A percentile compares a stretch with the other conserved stretches of the same genome.
Evolutionary conservation across 192 early-diverging fungal species (phyloP).

Genomic region (Phlyctochytrium arcticum): DNA sequence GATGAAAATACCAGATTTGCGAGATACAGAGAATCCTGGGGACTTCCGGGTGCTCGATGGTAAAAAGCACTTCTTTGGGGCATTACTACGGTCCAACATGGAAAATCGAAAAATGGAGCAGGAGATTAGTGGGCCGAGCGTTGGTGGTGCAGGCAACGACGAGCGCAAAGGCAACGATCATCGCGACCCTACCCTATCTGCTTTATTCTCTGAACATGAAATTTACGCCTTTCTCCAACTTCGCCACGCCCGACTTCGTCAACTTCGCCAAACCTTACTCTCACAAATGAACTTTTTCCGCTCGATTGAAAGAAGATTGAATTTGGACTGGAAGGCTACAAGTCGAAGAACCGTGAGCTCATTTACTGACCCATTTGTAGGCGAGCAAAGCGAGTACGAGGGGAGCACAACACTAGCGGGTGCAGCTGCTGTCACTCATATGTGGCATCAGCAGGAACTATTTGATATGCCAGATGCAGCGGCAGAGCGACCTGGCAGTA

Average conservation of each 20-base stretch:
- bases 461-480: slow-evolving; percentile 35
- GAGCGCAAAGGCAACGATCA: neutral
- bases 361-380: slow-evolving; percentile 2
- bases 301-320: slow-evolving; percentile 46
- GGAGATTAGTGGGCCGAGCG: slow-evolving; percentile 21
- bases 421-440: slow-evolving; percentile 22
- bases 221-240: slow-evolving; percentile 43
- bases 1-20: slow-evolving; percentile 41
- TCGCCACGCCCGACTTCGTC: slow-evolving; percentile 31
- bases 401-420: neutral
- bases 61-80: slow-evolving; percentile 45
- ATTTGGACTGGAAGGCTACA: slow-evolving; percentile 24
- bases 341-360: neutral
- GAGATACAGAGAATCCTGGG: slow-evolving; percentile 21
- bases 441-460: slow-evolving; percentile 37
- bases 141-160: neutral
- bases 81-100: slow-evolving; percentile 34
- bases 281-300: slow-evolving; percentile 53
- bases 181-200: slow-evolving; percentile 37
- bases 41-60: slow-evolving; percentile 43
- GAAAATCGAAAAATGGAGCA: slow-evolving; percentile 38
- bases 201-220: slow-evolving; percentile 55
- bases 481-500: neutral
- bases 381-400: neutral
- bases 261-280: slow-evolving; percentile 35